Evolutionary conservation across 371 early-diverging fungal species (phyloP).

Genomic region (Quaeritorhiza haematococci): DNA sequence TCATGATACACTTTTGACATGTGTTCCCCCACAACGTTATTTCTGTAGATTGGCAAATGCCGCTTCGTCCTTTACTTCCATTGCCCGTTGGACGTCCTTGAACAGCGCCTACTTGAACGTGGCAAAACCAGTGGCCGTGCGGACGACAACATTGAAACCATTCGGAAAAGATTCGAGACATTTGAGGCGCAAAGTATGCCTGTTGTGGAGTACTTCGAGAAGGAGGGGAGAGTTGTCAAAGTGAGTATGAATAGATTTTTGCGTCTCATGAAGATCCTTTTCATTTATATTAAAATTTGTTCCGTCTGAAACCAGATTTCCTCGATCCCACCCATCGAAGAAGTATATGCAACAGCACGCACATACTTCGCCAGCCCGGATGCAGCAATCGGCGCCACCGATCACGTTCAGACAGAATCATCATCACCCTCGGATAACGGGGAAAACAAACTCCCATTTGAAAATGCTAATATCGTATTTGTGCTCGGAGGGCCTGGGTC

Average conservation of each 20-base stretch:
- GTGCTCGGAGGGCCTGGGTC: slow-evolving; percentile 38
- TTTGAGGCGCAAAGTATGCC: slow-evolving; percentile 49
- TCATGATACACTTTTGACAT: no score
- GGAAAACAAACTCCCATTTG: slow-evolving; percentile 11
- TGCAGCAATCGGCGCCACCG: background rate
- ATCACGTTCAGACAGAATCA: no score
- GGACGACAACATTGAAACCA: slow-evolving; percentile 54
- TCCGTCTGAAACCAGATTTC: slow-evolving; percentile 21
- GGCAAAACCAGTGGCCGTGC: slow-evolving; percentile 50
- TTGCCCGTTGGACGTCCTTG: slow-evolving; percentile 7
- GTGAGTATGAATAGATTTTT: slow-evolving; percentile 24
- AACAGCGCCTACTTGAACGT: slow-evolving; percentile 44
- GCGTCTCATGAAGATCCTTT: background rate
- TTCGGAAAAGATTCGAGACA: slow-evolving; percentile 44
- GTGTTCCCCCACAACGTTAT: no score
- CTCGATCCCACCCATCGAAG: slow-evolving; percentile 18
- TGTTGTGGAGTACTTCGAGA: slow-evolving; percentile 47
- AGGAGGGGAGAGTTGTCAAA: slow-evolving; percentile 14
- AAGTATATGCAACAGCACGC: slow-evolving; percentile 19
- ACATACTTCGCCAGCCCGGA: slow-evolving; percentile 5
- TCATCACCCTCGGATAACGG: background rate
- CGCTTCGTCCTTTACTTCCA: background rate
- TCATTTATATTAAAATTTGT: background rate
- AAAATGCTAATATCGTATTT: slow-evolving; percentile 23
- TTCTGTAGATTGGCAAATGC: background rate